Percentiles rank a stretch among this genome's conserved stretches.
Conservation (phyloP, 768 basidiomycete genomes). For the Leccinum rimulosum region DNA sequence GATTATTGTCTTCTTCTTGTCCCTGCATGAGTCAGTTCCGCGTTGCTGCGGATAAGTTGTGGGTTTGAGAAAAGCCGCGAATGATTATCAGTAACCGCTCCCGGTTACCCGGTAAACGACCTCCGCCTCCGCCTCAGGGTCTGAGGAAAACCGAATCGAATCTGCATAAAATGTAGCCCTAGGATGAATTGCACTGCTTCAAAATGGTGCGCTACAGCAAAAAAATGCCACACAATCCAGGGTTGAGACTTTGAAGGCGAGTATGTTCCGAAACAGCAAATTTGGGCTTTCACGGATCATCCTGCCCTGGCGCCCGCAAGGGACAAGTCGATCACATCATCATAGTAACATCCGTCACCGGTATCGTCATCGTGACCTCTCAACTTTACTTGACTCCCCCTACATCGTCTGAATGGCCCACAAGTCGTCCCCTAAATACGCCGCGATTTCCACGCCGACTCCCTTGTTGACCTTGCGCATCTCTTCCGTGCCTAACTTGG, state of each 20-base stretch:
- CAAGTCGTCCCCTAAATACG: slow-evolving; percentile 85
- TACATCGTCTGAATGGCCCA: slow-evolving; percentile 69
- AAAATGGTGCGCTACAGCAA: not conserved
- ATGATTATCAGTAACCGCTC: not conserved
- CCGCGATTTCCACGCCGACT: slow-evolving; percentile 83
- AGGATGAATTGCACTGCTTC: no score
- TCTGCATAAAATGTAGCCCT: not conserved
- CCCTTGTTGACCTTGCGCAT: slow-evolving; percentile 89
- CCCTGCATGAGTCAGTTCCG: slow-evolving; percentile 12
- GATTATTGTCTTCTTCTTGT: slow-evolving; percentile 8
- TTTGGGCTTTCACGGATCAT: not conserved
- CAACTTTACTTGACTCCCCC: not conserved
- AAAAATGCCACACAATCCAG: not conserved
- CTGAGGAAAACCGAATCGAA: not conserved
- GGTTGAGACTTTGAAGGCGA: slow-evolving; percentile 2
- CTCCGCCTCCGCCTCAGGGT: not conserved
- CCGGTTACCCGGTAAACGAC: not conserved
- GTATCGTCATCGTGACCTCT: not conserved
- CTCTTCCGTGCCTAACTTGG: slow-evolving; percentile 82
- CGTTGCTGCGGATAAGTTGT: not conserved
- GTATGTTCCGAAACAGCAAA: slow-evolving; percentile 15
- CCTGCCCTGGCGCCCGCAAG: not conserved
- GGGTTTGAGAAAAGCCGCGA: not conserved
- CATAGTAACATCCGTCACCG: not conserved
- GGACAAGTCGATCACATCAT: not conserved